Evolutionary conservation across 106 monocot genomes (phyloP).

Genomic region (Cymbidium sinense): DNA sequence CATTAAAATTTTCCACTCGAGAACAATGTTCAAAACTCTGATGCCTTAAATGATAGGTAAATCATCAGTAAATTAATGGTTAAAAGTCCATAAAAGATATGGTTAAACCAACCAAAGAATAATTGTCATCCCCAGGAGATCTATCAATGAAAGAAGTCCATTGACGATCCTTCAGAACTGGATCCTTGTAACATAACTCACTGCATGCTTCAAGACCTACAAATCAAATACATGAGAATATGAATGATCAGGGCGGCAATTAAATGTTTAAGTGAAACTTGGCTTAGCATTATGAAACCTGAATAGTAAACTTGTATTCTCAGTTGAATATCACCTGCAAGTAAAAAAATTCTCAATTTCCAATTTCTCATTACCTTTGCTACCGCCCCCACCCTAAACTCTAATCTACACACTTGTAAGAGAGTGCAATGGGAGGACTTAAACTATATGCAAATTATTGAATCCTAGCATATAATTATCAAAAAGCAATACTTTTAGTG

Average conservation of each 20-base stretch:
- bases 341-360: background rate
- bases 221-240: conserved; percentile 4
- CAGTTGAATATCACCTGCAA: background rate
- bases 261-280: background rate
- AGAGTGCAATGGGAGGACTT: background rate
- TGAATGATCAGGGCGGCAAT: background rate
- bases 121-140: conserved; percentile 83
- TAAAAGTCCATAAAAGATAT: background rate
- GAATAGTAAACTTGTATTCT: background rate
- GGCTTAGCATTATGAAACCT: background rate
- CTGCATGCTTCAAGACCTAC: conserved; percentile 77
- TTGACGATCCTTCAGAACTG: conserved; percentile 81
- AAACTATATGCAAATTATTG: background rate
- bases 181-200: conserved; percentile 96
- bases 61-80: no score
- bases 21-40: background rate
- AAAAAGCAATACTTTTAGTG: background rate
- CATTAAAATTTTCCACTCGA: background rate
- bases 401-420: background rate
- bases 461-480: background rate
- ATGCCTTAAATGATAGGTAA: background rate
- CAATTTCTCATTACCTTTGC: background rate
- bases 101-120: conserved; percentile 62
- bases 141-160: conserved; percentile 94
- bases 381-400: background rate